phyloP scores from a whole-genome alignment of 164 flowering plant genomes.

The Magnolia sinica region DNA sequence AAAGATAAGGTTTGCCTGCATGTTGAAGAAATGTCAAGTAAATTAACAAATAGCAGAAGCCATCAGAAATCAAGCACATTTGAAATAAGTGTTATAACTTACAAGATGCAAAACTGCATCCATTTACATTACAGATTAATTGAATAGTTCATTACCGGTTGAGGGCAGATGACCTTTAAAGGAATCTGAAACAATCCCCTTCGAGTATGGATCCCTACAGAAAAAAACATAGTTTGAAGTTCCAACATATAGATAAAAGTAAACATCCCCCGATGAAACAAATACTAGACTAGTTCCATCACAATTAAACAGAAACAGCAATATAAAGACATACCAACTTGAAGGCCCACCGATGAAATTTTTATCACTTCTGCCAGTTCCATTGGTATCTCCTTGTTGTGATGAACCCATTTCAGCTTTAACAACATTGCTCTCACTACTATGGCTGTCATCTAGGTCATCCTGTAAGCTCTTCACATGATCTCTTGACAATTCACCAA shows the following conservation, averaged over 20 bases:
- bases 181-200: slow-evolving; percentile 49
- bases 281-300: not conserved
- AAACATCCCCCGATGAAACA: not conserved
- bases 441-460: slow-evolving; percentile 26
- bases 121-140: not conserved
- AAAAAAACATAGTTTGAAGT: slow-evolving; percentile 1
- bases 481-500: slow-evolving; percentile 22
- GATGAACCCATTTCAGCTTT: slow-evolving; percentile 28
- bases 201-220: slow-evolving; percentile 80
- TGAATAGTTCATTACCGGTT: slow-evolving; percentile 39
- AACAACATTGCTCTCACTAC: slow-evolving; percentile 15
- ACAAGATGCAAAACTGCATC: not conserved
- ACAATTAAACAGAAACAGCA: not conserved
- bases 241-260: not conserved
- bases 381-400: slow-evolving; percentile 21
- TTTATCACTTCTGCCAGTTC: slow-evolving; percentile 18
- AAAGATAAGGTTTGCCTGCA: too few species aligned
- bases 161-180: slow-evolving; percentile 51
- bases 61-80: not conserved
- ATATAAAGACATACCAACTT: slow-evolving; percentile 45
- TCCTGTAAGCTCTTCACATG: slow-evolving; percentile 31
- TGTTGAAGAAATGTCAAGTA: too few species aligned
- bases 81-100: not conserved
- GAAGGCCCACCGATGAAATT: slow-evolving; percentile 48
- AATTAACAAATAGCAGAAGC: too few species aligned